Conservation (phyloP, 139 green algal species). For the Pleodorina starrii region DNA sequence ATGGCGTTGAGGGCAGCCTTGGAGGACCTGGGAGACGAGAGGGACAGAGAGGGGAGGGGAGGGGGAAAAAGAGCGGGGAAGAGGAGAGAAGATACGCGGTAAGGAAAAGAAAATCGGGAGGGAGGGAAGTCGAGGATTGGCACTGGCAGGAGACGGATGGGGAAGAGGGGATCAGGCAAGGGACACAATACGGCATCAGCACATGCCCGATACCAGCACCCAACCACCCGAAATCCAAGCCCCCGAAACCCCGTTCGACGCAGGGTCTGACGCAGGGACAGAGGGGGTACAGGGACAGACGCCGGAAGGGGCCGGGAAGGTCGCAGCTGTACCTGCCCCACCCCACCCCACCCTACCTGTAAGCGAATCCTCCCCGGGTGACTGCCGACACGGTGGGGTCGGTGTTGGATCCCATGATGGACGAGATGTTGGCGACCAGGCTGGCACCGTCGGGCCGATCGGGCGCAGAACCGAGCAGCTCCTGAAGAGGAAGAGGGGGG, state of each 20-base stretch:
- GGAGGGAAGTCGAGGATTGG: too few species aligned
- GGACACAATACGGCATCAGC: too few species aligned
- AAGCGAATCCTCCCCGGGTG: slow-evolving; percentile 56
- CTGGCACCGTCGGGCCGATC: not conserved
- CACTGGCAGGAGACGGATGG: too few species aligned
- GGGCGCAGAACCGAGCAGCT: slow-evolving; percentile 34
- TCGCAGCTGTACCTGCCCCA: too few species aligned
- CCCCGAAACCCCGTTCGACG: too few species aligned
- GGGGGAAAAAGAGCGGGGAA: not conserved
- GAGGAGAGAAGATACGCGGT: not conserved
- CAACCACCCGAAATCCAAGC: too few species aligned
- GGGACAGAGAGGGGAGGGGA: not conserved
- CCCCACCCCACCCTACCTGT: slow-evolving; percentile 62
- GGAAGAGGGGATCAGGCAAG: too few species aligned
- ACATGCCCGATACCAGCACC: too few species aligned
- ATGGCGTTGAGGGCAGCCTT: slow-evolving; percentile 87
- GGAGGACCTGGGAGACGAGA: slow-evolving; percentile 48
- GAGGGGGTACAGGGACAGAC: too few species aligned
- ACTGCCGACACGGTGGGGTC: slow-evolving; percentile 56
- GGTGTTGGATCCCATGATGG: slow-evolving; percentile 55
- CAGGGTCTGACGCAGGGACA: too few species aligned
- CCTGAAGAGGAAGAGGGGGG: not conserved
- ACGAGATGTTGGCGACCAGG: slow-evolving; percentile 69
- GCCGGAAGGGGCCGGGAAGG: too few species aligned
- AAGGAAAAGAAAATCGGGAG: too few species aligned